Evolutionary conservation across 495 filamentous ascomycete species (phyloP).

Genomic region (Ascodesmis nigricans): DNA sequence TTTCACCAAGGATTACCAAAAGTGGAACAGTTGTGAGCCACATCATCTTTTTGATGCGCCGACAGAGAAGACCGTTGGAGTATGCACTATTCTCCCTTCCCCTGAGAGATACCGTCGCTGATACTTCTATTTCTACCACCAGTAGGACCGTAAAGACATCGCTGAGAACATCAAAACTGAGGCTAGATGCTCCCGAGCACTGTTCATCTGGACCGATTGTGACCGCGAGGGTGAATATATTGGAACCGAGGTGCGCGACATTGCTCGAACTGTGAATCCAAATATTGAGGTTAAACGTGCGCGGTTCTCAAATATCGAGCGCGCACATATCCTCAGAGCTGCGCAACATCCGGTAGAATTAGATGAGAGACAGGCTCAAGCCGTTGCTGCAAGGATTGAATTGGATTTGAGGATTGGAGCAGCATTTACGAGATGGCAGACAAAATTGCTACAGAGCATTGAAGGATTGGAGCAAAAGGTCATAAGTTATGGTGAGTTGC

Average conservation of each 20-base stretch:
- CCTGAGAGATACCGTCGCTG: neutral
- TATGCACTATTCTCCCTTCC: constrained; percentile 4
- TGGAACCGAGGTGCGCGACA: constrained; percentile 69
- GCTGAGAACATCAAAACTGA: constrained; percentile 64
- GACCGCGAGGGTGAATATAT: constrained; percentile 96
- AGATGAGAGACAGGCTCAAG: constrained; percentile 69
- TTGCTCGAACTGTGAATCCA: constrained; percentile 51
- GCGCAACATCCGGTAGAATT: constrained; percentile 53
- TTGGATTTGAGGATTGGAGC: constrained; percentile 79
- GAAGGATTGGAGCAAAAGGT: constrained; percentile 39
- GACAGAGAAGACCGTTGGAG: constrained; percentile 35
- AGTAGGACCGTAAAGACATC: constrained; percentile 54
- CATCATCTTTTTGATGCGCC: constrained; percentile 62
- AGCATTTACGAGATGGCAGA: constrained; percentile 78
- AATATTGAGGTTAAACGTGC: constrained; percentile 63
- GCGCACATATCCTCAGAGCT: constrained; percentile 72
- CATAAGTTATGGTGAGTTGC: constrained; percentile 59
- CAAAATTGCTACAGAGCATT: constrained; percentile 45
- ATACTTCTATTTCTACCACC: no score
- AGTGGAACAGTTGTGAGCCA: constrained; percentile 64
- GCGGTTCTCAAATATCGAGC: constrained; percentile 85
- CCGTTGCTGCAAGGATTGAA: constrained; percentile 76
- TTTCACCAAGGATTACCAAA: constrained; percentile 44
- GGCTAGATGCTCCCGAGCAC: constrained; percentile 41
- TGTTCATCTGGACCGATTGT: constrained; percentile 98